Conservation (phyloP, 2,329 filamentous ascomycete genomes). For the Cucurbitaria berberidis region DNA sequence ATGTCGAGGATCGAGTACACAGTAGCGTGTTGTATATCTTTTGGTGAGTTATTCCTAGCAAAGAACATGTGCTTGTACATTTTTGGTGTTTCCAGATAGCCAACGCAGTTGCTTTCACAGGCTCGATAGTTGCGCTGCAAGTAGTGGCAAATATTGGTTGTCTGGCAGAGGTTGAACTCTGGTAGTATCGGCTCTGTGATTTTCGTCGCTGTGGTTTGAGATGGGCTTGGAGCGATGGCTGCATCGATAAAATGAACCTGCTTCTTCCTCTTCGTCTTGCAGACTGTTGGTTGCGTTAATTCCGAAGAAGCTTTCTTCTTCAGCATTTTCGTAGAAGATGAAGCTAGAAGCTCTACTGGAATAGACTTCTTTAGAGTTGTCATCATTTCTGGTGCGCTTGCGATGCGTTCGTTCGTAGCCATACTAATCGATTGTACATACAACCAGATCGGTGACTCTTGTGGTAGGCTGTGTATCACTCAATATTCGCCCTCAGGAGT, state of each 20-base stretch:
- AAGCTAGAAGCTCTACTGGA: not conserved
- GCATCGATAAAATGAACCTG: slow-evolving; percentile 16
- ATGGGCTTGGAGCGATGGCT: not conserved
- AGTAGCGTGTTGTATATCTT: not conserved
- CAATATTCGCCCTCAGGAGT: slow-evolving; percentile 8
- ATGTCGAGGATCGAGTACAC: slow-evolving; percentile 13
- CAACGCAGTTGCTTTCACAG: slow-evolving; percentile 19
- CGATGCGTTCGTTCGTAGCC: not conserved
- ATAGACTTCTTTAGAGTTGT: not conserved
- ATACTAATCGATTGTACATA: slow-evolving; percentile 31
- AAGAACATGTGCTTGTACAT: slow-evolving; percentile 30
- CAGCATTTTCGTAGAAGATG: slow-evolving; percentile 2
- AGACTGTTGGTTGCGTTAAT: not conserved
- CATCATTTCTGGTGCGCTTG: not conserved
- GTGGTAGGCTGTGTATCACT: not conserved
- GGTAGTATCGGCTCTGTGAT: slow-evolving; percentile 1
- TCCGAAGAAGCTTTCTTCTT: slow-evolving; percentile 27
- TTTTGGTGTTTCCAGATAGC: slow-evolving; percentile 29
- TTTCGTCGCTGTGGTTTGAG: not conserved
- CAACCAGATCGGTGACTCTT: slow-evolving; percentile 29
- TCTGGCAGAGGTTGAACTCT: slow-evolving; percentile 27
- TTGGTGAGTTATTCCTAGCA: not conserved
- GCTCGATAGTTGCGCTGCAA: slow-evolving; percentile 19
- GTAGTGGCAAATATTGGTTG: slow-evolving; percentile 31
- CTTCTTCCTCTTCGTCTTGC: slow-evolving; percentile 14